phyloP scores from a whole-genome alignment of 139 green algal species.

The Chlorella sp. region DNA sequence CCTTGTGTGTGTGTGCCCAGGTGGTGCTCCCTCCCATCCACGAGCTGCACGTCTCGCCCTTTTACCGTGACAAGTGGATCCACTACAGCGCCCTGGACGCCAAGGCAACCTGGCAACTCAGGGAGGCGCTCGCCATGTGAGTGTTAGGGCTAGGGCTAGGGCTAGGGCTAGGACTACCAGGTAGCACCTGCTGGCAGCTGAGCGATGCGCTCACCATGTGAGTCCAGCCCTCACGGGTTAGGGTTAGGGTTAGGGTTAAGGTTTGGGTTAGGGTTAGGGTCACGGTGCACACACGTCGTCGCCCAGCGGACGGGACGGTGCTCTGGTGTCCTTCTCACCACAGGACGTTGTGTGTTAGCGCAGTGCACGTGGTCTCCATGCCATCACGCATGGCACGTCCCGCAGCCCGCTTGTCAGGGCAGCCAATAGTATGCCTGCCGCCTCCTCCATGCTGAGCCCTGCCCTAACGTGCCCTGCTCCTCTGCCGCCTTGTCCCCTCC shows the following conservation, averaged over 20 bases:
- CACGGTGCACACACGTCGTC: too few relatives aligned
- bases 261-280: not conserved
- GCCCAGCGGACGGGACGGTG: too few relatives aligned
- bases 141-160: not conserved
- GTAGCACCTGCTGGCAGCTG: slow-evolving; percentile 80
- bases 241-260: not conserved
- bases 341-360: too few relatives aligned
- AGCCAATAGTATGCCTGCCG: too few relatives aligned
- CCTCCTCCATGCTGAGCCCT: too few relatives aligned
- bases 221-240: not conserved
- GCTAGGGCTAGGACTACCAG: not conserved
- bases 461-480: too few relatives aligned
- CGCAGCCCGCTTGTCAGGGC: too few relatives aligned
- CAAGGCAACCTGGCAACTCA: slow-evolving; percentile 82
- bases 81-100: slow-evolving; percentile 89
- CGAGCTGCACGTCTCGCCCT: not conserved
- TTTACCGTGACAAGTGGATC: not conserved
- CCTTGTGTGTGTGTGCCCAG: not conserved
- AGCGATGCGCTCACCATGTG: slow-evolving; percentile 27
- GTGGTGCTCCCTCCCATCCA: slow-evolving; percentile 44
- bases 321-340: too few relatives aligned
- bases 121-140: slow-evolving; percentile 25
- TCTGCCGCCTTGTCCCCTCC: not conserved
- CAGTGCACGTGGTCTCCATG: too few relatives aligned
- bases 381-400: too few relatives aligned